Evolutionary conservation across 225 moss, liverwort and hornwort genomes (phyloP).

Genomic region (Polytrichum formosum): DNA sequence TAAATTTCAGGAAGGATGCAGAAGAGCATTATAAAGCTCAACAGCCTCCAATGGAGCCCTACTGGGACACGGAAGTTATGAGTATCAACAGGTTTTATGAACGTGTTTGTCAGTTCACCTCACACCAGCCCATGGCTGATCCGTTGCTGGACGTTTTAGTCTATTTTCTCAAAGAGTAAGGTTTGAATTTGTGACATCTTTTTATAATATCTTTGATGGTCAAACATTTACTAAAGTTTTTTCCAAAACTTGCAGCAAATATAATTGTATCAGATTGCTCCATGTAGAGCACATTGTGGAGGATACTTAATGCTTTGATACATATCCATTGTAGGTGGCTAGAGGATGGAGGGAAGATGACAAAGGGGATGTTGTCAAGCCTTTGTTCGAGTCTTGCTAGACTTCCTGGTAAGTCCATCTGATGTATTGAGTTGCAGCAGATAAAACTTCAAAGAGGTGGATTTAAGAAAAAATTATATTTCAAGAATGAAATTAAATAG

Average conservation of each 20-base stretch:
- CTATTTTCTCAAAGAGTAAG: constrained; percentile 71
- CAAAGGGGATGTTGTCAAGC: constrained; percentile 34
- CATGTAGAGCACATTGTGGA: not conserved
- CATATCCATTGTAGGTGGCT: constrained; percentile 46
- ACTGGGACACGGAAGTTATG: constrained; percentile 48
- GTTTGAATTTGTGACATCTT: too few species aligned
- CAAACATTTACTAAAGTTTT: too few species aligned
- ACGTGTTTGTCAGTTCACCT: constrained; percentile 67
- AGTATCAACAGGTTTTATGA: constrained; percentile 76
- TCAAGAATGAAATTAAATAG: not conserved
- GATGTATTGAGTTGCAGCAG: too few species aligned
- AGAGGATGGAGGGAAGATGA: constrained; percentile 59
- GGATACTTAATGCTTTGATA: not conserved
- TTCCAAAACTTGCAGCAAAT: not conserved
- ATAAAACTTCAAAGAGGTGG: too few species aligned
- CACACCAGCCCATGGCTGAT: constrained; percentile 75
- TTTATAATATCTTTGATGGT: too few species aligned
- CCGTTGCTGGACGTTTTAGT: constrained; percentile 84
- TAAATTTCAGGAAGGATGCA: constrained; percentile 49
- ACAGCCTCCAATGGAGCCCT: constrained; percentile 29
- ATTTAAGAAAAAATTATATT: too few species aligned
- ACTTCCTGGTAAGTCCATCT: constrained; percentile 51
- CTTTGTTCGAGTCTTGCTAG: constrained; percentile 63
- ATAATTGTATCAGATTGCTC: not conserved
- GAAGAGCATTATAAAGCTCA: constrained; percentile 39